A percentile compares a stretch with the other conserved stretches of the same genome.
phyloP scores from a whole-genome alignment of 345 rosid genomes.

The Heritiera littoralis region DNA sequence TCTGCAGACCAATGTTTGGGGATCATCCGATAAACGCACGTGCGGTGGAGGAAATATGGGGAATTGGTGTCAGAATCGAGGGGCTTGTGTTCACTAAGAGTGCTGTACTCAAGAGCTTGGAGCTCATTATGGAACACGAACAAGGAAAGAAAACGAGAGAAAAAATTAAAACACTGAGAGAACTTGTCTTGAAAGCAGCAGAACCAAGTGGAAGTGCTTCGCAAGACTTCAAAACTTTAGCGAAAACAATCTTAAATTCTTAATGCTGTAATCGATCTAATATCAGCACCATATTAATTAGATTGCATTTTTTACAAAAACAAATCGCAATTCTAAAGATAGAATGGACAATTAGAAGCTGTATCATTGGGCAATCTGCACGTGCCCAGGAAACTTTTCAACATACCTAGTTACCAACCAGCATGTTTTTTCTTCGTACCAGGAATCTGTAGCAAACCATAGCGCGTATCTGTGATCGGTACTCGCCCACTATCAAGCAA shows the following conservation, averaged over 20 bases:
- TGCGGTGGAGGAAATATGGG: conserved; percentile 50
- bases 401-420: neutral
- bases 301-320: too few species aligned
- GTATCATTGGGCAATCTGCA: neutral
- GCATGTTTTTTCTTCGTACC: neutral
- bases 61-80: conserved; percentile 45
- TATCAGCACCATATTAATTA: neutral
- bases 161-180: conserved; percentile 27
- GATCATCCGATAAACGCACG: conserved; percentile 51
- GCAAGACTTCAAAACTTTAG: conserved; percentile 27
- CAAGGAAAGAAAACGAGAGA: conserved; percentile 43
- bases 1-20: conserved; percentile 55
- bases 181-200: conserved; percentile 34
- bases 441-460: neutral
- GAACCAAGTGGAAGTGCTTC: conserved; percentile 31
- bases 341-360: neutral
- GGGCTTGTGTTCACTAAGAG: conserved; percentile 34
- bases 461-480: neutral
- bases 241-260: neutral
- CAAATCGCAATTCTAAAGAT: too few species aligned
- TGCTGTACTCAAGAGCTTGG: conserved; percentile 39
- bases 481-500: neutral
- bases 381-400: neutral
- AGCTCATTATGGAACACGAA: conserved; percentile 35
- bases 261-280: neutral